Percentiles rank a stretch among this genome's conserved stretches.
phyloP scores from a whole-genome alignment of 495 filamentous ascomycete genomes.

The Niebla homalea region DNA sequence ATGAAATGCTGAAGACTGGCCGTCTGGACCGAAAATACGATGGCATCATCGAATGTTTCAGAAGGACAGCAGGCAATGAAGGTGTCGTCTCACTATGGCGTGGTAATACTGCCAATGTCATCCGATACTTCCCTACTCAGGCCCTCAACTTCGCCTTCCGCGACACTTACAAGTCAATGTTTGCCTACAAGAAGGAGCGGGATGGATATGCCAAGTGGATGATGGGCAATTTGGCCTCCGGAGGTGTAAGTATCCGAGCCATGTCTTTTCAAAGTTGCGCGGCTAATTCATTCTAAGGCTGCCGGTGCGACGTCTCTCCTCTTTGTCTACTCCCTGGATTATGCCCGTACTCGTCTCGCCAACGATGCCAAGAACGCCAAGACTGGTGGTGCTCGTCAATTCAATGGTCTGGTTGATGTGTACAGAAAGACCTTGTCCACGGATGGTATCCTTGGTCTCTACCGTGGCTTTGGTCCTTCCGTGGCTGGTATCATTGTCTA shows the following conservation, averaged over 20 bases:
- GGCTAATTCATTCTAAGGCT: constrained; percentile 42
- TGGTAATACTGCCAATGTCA: constrained; percentile 99
- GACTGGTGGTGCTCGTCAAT: constrained; percentile 94
- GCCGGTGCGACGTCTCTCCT: constrained; percentile 99
- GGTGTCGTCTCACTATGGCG: constrained; percentile 79
- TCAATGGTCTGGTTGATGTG: constrained; percentile 98
- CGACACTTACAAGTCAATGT: constrained; percentile 99
- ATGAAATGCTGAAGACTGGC: constrained; percentile 99
- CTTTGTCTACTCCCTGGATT: constrained; percentile 99
- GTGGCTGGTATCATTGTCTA: constrained; percentile 98
- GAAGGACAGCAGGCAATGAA: constrained; percentile 71
- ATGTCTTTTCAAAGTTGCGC: neutral
- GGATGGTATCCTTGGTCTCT: constrained; percentile 97
- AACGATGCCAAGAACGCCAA: constrained; percentile 98
- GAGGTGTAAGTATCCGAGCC: constrained; percentile 66
- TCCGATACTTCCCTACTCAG: constrained; percentile 99
- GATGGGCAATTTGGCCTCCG: constrained; percentile 98
- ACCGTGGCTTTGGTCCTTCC: constrained; percentile 99
- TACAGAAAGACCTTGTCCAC: constrained; percentile 99
- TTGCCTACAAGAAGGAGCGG: constrained; percentile 99
- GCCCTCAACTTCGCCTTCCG: constrained; percentile 99
- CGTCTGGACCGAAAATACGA: constrained; percentile 95
- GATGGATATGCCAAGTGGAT: constrained; percentile 99
- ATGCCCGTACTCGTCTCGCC: constrained; percentile 99
- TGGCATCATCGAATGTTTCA: constrained; percentile 92